Evolutionary conservation across 148 eudicot genomes (phyloP), one percentile per base, ranked within the genome.

Genomic region (Fagopyrum esculentum): DNA sequence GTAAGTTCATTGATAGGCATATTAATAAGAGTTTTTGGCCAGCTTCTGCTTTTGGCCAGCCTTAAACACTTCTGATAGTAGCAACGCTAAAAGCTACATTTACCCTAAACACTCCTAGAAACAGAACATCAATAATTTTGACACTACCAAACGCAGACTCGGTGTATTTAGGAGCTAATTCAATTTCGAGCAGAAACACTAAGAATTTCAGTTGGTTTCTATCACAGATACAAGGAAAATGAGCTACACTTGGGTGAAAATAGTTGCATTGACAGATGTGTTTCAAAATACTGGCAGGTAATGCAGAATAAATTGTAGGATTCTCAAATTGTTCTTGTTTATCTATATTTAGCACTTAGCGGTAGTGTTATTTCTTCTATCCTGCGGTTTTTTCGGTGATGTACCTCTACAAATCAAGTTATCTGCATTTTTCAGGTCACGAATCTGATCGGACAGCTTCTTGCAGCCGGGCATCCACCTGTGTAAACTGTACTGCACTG

Each of bases 251-350:
- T 93, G 89, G 97, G 92, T 74, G 97, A 93, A 84, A 93, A 83
- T 78, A 88, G 84, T 45, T 93, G 98, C 85, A 86, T 93, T 26
- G 97, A 93, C 78, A 90, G 97, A 16, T 89, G 98, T 79, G 98
- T 91, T 50, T 89, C 98, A 44, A 93, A 91, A 80, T 93, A 93
- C 74, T 89, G 91, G 90, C 98, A 91, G 92, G 98, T 91, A 83
- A 76, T 48, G 35, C 54, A 22, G 73, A 26, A 72, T 26, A 57
- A 49, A 49, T 17, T 52, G 6, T 73, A 51, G n/a, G 63, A 2
- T 57, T 57, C 19, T 17, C 26, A 56, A 6, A 8, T 17, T 5
- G 46, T 45, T 17, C 16, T 26, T 15, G 22, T 22, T 26, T 73
- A 12, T 3, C 17, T 51, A 6, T 52, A 26, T 0, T 17, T 6